Conservation (phyloP, 2,329 filamentous ascomycete genomes). For the Diaporthe humulicola region DNA sequence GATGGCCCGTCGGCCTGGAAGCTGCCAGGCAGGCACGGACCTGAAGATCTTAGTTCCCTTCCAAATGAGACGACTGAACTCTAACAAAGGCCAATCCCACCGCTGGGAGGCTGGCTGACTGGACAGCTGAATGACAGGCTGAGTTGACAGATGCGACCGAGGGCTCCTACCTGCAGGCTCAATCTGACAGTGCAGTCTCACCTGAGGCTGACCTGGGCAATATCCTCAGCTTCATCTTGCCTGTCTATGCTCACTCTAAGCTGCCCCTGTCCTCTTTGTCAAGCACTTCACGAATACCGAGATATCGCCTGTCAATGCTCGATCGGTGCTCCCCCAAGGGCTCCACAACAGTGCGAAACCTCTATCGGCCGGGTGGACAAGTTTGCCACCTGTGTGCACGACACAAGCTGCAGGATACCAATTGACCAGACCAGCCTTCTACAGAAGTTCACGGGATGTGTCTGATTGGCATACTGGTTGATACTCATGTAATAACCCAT, state of each 20-base stretch:
- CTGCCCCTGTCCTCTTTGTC: background rate
- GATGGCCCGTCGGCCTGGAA: conserved; percentile 4
- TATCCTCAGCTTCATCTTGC: background rate
- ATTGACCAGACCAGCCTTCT: background rate
- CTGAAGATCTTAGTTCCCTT: conserved; percentile 18
- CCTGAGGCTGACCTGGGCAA: background rate
- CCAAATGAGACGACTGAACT: conserved; percentile 20
- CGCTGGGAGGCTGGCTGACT: background rate
- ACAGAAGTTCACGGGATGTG: background rate
- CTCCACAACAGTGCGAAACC: background rate
- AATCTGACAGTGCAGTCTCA: background rate
- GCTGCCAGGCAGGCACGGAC: conserved; percentile 26
- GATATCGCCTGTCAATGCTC: conserved; percentile 2
- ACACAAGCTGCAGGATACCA: background rate
- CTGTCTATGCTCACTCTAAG: background rate
- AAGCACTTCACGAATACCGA: background rate
- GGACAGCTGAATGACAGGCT: background rate
- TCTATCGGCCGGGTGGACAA: background rate
- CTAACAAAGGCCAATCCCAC: background rate
- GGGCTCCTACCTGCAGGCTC: background rate
- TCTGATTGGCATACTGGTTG: background rate
- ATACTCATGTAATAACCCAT: background rate
- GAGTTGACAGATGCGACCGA: background rate
- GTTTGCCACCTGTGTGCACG: background rate
- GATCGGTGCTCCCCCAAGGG: background rate